These are phyloP conservation scores for Dryas alaskensis DNA, from an alignment of 306 rosid species.

Conservation along the genomic window DNA sequence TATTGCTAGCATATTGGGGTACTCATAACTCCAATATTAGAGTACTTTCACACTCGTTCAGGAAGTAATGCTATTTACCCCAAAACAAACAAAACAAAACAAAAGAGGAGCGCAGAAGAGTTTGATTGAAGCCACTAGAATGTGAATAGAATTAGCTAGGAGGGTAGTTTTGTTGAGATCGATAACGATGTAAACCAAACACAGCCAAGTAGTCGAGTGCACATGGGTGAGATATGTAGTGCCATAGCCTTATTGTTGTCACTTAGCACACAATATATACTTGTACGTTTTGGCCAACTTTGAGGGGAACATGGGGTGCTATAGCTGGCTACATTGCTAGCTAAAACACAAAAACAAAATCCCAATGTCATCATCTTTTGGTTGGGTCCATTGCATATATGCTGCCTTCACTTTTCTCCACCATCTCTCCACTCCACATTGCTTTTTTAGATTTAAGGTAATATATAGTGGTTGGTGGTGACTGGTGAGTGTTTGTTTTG, in stretches of 20 bases:
- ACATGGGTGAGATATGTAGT: background rate
- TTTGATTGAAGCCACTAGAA: no score
- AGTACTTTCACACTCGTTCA: no score
- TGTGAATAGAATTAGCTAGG: no score
- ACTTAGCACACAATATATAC: constrained; percentile 17
- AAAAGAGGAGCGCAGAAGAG: no score
- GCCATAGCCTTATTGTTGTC: background rate
- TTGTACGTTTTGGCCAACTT: constrained; percentile 36
- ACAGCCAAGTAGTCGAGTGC: background rate
- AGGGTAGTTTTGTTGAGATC: no score
- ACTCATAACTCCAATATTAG: no score
- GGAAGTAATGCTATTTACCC: no score
- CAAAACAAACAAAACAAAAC: no score
- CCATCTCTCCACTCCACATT: constrained; percentile 4
- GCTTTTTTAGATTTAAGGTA: constrained; percentile 12
- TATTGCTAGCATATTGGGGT: no score
- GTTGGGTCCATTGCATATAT: constrained; percentile 32
- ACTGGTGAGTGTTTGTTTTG: constrained; percentile 18
- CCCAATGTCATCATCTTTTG: constrained; percentile 32
- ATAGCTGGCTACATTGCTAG: constrained; percentile 29
- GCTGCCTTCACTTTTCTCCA: constrained; percentile 19
- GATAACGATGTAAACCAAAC: background rate
- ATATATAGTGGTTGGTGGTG: constrained; percentile 42
- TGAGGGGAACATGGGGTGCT: constrained; percentile 36
- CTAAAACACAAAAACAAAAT: constrained; percentile 74